Evolutionary conservation across 441 rosid species (phyloP).

Genomic region (Erodium moschatum): DNA sequence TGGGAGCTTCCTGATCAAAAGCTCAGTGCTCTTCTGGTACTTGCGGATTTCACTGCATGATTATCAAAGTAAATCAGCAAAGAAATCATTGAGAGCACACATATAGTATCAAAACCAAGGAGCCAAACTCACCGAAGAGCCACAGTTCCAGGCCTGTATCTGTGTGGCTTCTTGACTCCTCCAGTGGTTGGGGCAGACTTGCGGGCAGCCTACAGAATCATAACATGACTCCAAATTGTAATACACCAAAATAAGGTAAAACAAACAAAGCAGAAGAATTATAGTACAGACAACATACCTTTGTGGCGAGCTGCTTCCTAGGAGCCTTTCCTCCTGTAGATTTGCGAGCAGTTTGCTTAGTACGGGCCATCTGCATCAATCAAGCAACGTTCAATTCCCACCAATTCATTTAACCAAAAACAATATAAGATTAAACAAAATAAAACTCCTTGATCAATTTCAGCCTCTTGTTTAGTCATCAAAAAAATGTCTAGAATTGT

Average conservation of each 20-base stretch:
- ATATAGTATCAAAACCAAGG: too few species aligned
- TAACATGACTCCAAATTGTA: too few species aligned
- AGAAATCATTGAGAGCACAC: too few species aligned
- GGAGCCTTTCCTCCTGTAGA: slow-evolving; percentile 62
- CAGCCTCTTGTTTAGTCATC: too few species aligned
- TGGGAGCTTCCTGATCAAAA: background rate
- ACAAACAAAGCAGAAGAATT: background rate
- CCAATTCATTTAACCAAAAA: too few species aligned
- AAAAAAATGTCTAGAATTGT: background rate
- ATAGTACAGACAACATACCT: slow-evolving; percentile 20
- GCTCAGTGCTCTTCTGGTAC: slow-evolving; percentile 1
- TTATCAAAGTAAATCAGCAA: background rate
- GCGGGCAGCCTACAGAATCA: slow-evolving; percentile 38
- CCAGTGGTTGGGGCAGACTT: slow-evolving; percentile 51
- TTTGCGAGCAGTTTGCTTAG: slow-evolving; percentile 55
- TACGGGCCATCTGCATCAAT: slow-evolving; percentile 45
- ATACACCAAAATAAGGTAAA: background rate
- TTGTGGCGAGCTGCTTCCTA: slow-evolving; percentile 52
- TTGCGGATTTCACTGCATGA: slow-evolving; percentile 43
- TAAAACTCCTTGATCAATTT: background rate
- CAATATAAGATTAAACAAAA: too few species aligned
- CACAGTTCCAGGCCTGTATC: slow-evolving; percentile 55
- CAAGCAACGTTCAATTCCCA: background rate
- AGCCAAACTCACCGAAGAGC: slow-evolving; percentile 38
- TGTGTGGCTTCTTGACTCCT: slow-evolving; percentile 54